Evolutionary conservation across 306 rosid genomes (phyloP).

Genomic region (Trifolium dubium): DNA sequence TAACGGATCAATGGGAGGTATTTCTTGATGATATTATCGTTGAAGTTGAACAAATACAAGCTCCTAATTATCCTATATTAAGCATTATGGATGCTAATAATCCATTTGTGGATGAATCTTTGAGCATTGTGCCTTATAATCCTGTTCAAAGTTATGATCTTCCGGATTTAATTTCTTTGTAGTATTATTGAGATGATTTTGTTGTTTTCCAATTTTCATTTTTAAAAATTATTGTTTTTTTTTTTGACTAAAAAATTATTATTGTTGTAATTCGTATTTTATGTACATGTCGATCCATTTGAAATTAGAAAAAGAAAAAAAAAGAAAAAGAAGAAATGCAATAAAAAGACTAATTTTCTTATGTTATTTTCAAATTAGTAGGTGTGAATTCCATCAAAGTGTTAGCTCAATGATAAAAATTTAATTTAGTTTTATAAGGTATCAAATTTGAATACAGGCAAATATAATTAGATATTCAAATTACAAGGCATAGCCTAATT

Average conservation of each 20-base stretch:
- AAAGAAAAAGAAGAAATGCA: not conserved
- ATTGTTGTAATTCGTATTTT: not conserved
- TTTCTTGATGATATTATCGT: slow-evolving; percentile 60
- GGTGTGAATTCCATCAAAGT: not conserved
- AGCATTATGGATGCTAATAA: not conserved
- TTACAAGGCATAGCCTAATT: not conserved
- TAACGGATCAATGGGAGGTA: slow-evolving; percentile 78
- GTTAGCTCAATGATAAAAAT: too few relatives aligned
- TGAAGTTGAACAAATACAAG: not conserved
- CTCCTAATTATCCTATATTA: not conserved
- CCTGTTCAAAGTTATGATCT: slow-evolving; percentile 40
- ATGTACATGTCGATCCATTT: not conserved
- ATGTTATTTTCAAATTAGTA: not conserved
- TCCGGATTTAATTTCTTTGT: slow-evolving; percentile 73
- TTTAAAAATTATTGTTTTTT: not conserved
- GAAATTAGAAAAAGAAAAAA: not conserved
- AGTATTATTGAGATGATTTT: slow-evolving; percentile 8
- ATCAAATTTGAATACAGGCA: too few relatives aligned
- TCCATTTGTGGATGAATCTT: slow-evolving; percentile 46
- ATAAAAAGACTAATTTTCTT: not conserved
- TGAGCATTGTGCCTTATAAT: slow-evolving; percentile 33
- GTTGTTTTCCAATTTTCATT: not conserved
- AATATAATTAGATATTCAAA: not conserved
- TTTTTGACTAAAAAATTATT: too few relatives aligned
- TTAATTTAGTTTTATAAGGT: too few relatives aligned